Base-by-base conservation (phyloP, 2,329 filamentous ascomycete species). In the Penicillium sp. region DNA sequence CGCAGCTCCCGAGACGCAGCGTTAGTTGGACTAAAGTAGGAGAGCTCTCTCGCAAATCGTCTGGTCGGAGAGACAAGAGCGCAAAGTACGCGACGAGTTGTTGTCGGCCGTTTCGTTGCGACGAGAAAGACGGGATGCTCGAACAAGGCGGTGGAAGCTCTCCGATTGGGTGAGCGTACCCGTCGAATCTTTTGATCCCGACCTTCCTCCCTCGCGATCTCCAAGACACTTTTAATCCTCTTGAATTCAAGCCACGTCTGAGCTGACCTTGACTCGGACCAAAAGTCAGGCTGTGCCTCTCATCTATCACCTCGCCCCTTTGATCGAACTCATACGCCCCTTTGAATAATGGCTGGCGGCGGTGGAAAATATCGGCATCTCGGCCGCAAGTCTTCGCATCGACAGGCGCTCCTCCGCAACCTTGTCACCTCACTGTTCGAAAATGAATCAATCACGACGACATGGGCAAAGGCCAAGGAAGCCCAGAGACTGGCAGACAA, bases 401-500 rank as follows among this genome's bases (percentile, higher is more conserved):
- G 93, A 67, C 83, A 91, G 75, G 91, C 93, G 45, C 82, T 98
- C 60, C 84, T 98, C 58, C 89, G 93, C 65, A 96, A 97, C 73
- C 79, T 98, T 52, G 90, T 97, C 68, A 95, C 91, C 58, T 93
- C 91, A 46, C 86, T 98, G 58, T 86, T 98, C 73, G 80, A 88
- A 71, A 83, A 95, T 71, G 93, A 98, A 76, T 84, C 88, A 54
- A 95, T 98, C 74, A 84, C 85, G 55, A 98, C 93, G 43, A 95
- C 93, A 73, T 96, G 87, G 79, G 84, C 86, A 68, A 97, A 97
- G 74, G 93, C 93, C 41, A 98, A 97, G 73, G 93, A 98, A 75
- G 88, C 93, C 18, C 93, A 98, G 73, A 81, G 88, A 38, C 70
- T 97, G 59, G 93, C 90, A 6, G 93, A 98, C 67, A 94, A 95